These are phyloP conservation scores for Tuber melanosporum DNA, from an alignment of 495 filamentous ascomycete genomes.

Conservation along the genomic window DNA sequence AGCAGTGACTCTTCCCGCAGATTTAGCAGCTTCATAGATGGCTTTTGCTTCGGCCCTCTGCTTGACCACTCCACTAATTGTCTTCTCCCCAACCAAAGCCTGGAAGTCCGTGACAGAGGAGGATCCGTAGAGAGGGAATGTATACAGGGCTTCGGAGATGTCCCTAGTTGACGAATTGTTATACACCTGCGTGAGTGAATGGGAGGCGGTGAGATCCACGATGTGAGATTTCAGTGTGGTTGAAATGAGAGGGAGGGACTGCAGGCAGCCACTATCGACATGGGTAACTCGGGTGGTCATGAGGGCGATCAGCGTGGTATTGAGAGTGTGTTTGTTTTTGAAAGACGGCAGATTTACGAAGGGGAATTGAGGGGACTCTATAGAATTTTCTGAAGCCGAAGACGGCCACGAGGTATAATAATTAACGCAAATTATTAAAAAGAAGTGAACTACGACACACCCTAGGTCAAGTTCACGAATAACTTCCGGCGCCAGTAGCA, in stretches of 20 bases:
- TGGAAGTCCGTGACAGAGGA: constrained; percentile 59
- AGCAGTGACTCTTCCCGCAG: constrained; percentile 54
- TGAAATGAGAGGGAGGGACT: constrained; percentile 1
- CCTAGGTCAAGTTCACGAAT: neutral
- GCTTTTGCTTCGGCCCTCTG: constrained; percentile 53
- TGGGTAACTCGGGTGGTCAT: neutral
- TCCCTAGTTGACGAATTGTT: constrained; percentile 45
- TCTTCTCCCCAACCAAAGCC: constrained; percentile 48
- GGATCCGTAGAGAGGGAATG: constrained; percentile 63
- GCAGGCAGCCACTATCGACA: neutral
- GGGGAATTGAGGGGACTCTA: neutral
- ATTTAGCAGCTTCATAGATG: constrained; percentile 52
- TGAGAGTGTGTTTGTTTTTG: neutral
- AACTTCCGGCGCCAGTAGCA: neutral
- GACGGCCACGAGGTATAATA: neutral
- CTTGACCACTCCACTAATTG: constrained; percentile 56
- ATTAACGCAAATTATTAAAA: neutral
- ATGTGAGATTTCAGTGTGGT: constrained; percentile 2
- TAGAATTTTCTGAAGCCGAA: neutral
- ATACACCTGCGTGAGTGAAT: constrained; percentile 56
- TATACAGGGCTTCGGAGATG: constrained; percentile 54
- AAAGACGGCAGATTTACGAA: neutral
- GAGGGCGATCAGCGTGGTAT: neutral
- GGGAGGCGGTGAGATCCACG: constrained; percentile 33
- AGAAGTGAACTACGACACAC: neutral